Conservation (phyloP, 441 rosid genomes). For the Sinapis alba region DNA sequence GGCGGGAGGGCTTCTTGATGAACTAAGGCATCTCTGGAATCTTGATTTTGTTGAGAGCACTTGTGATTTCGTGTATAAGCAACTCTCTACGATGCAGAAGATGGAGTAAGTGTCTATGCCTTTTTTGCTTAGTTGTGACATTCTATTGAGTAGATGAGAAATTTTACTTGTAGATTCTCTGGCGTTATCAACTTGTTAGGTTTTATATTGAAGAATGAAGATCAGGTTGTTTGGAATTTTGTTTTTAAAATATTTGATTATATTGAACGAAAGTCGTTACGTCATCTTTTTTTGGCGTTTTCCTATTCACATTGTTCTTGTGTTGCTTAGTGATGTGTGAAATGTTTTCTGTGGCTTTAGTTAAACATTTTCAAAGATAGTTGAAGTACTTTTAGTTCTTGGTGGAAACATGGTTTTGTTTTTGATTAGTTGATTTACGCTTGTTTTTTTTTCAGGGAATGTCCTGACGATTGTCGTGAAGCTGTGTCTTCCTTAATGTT, state of each 20-base stretch:
- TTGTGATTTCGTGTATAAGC: constrained; percentile 65
- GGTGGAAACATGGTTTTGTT: background rate
- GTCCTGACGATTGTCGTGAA: constrained; percentile 90
- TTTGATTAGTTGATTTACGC: constrained; percentile 8
- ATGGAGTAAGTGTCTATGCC: constrained; percentile 44
- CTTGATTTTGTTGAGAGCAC: constrained; percentile 74
- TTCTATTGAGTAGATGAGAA: constrained; percentile 21
- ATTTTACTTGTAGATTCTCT: constrained; percentile 9
- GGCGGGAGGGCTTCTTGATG: constrained; percentile 89
- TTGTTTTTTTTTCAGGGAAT: constrained; percentile 55
- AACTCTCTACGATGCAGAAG: constrained; percentile 74
- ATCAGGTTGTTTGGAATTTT: background rate
- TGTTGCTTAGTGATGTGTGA: constrained; percentile 19
- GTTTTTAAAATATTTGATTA: background rate
- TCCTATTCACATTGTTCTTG: background rate
- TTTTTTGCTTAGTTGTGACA: constrained; percentile 25
- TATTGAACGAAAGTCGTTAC: background rate
- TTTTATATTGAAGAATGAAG: constrained; percentile 14
- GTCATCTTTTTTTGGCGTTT: constrained; percentile 26
- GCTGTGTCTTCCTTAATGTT: constrained; percentile 84
- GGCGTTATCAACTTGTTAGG: constrained; percentile 24
- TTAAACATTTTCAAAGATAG: background rate
- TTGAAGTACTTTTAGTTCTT: constrained; percentile 3
- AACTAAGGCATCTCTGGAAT: constrained; percentile 62
- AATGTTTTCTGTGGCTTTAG: constrained; percentile 6